These are phyloP conservation scores for Acanthamoeba sp. DNA, from an alignment of 208 protist genomes.

Conservation along the genomic window DNA sequence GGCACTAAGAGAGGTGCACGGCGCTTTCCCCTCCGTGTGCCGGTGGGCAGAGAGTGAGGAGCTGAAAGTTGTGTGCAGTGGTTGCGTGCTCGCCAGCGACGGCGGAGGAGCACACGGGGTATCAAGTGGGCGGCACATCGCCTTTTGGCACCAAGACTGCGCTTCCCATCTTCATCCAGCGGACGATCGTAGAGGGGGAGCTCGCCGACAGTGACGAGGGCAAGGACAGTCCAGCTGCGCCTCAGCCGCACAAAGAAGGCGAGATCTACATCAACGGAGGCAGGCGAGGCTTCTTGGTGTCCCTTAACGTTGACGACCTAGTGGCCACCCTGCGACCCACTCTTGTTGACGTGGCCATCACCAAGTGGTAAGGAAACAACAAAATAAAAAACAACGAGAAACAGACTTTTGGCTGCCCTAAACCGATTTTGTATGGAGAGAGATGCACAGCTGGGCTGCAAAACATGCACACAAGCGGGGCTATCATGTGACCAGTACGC, in stretches of 20 bases:
- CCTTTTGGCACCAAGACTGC: constrained; percentile 6
- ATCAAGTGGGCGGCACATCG: constrained; percentile 36
- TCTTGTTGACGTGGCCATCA: background rate
- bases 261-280: constrained; percentile 58
- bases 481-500: background rate
- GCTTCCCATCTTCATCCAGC: constrained; percentile 15
- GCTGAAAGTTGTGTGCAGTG: background rate
- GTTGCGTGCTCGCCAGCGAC: background rate
- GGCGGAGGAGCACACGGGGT: constrained; percentile 42
- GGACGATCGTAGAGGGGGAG: constrained; percentile 16
- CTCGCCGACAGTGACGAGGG: background rate
- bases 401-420: too few relatives aligned
- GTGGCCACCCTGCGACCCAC: background rate
- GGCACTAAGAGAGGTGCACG: background rate
- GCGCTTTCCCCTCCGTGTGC: too few relatives aligned
- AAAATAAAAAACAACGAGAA: too few relatives aligned
- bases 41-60: background rate
- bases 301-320: background rate
- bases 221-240: background rate
- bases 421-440: background rate
- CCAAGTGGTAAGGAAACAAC: background rate
- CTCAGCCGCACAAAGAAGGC: background rate
- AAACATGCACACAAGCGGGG: background rate
- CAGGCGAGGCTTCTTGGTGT: constrained; percentile 14
- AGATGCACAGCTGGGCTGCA: background rate